These are phyloP conservation scores for Plasmodium relictum DNA, from an alignment of 169 alveolate genomes.

Conservation along the genomic window DNA sequence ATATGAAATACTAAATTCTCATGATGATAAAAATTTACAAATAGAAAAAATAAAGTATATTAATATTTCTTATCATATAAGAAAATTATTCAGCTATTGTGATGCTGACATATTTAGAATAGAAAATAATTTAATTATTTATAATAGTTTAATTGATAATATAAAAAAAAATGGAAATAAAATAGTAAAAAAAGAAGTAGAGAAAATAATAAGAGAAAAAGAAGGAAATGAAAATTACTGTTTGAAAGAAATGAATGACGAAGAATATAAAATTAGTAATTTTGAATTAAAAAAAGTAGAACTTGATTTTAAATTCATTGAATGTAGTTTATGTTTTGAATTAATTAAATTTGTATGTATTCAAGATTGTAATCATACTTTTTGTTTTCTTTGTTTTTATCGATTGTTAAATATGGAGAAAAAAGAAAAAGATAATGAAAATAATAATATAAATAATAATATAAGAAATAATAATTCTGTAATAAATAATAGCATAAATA, in stretches of 20 bases:
- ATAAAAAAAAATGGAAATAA: slow-evolving; percentile 75
- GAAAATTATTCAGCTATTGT: slow-evolving; percentile 73
- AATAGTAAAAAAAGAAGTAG: slow-evolving; percentile 70
- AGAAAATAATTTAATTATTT: slow-evolving; percentile 66
- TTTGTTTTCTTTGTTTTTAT: slow-evolving; percentile 72
- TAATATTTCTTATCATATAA: slow-evolving; percentile 58
- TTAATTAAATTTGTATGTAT: slow-evolving; percentile 68
- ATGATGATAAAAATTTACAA: slow-evolving; percentile 37
- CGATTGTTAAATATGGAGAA: slow-evolving; percentile 71
- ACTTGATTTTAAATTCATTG: slow-evolving; percentile 68
- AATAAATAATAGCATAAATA: slow-evolving; percentile 3
- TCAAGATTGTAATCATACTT: slow-evolving; percentile 77
- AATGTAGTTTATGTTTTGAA: slow-evolving; percentile 75
- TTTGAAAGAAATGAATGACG: slow-evolving; percentile 46
- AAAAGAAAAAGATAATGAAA: slow-evolving; percentile 44
- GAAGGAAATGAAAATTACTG: slow-evolving; percentile 34
- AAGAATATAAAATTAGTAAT: slow-evolving; percentile 40
- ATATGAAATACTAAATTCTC: slow-evolving; percentile 15
- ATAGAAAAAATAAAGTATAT: slow-evolving; percentile 22
- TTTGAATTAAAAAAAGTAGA: slow-evolving; percentile 72
- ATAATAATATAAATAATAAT: slow-evolving; percentile 10
- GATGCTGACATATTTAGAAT: slow-evolving; percentile 71
- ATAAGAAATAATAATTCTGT: not conserved
- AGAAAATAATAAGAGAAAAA: slow-evolving; percentile 71
- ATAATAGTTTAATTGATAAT: slow-evolving; percentile 72